Evolutionary conservation across 768 basidiomycete genomes (phyloP).

Genomic region (Naganishia onofrii): DNA sequence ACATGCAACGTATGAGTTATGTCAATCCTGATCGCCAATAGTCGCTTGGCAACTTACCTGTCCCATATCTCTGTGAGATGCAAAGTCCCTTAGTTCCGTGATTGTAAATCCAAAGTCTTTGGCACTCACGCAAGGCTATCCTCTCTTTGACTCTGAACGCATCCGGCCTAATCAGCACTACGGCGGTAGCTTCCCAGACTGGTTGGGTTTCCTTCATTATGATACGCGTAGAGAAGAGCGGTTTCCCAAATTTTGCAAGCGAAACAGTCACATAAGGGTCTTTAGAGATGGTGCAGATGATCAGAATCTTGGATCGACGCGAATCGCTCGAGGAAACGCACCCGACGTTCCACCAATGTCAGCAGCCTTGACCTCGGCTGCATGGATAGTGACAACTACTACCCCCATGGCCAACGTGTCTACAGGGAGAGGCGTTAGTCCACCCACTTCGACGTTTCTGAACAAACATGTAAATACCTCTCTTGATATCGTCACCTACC

Average conservation of each 20-base stretch:
- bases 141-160: slow-evolving; percentile 23
- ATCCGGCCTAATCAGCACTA: slow-evolving; percentile 21
- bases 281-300: neutral
- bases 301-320: neutral
- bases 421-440: neutral
- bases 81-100: neutral
- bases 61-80: slow-evolving; percentile 23
- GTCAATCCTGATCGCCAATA: neutral
- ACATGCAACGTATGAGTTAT: neutral
- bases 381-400: slow-evolving; percentile 25
- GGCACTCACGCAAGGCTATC: slow-evolving; percentile 20
- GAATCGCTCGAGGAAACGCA: neutral
- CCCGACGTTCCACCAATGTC: slow-evolving; percentile 24
- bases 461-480: neutral
- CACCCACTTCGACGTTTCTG: neutral
- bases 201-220: slow-evolving; percentile 25
- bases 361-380: slow-evolving; percentile 21
- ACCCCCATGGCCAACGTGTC: slow-evolving; percentile 25
- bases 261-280: slow-evolving; percentile 28
- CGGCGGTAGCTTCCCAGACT: slow-evolving; percentile 27
- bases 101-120: neutral
- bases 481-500: slow-evolving; percentile 31
- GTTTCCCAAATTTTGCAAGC: slow-evolving; percentile 28
- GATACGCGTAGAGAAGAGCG: slow-evolving; percentile 28
- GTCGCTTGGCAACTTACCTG: slow-evolving; percentile 4